phyloP scores from a whole-genome alignment of 805 yeast genomes.

The Candida hispaniensis region DNA sequence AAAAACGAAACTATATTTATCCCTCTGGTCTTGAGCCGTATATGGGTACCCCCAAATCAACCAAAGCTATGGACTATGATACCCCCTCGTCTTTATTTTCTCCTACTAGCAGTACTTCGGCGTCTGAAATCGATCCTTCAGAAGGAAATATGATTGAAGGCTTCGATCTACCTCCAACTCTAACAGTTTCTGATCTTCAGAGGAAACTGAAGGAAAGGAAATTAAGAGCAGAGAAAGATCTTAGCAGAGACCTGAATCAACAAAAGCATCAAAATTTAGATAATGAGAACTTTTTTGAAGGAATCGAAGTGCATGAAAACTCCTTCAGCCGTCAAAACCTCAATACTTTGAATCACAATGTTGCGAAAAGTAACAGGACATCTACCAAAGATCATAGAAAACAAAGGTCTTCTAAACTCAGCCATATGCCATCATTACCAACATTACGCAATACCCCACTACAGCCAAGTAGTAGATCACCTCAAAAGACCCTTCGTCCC shows the following conservation, averaged over 20 bases:
- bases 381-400: no score
- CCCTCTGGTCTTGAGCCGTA: slow-evolving; percentile 4
- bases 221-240: slow-evolving; percentile 4
- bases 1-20: slow-evolving; percentile 3
- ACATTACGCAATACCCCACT: slow-evolving; percentile 1
- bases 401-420: no score
- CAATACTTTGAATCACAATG: no score
- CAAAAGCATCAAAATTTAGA: slow-evolving; percentile 1
- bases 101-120: slow-evolving; percentile 3
- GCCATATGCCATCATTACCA: slow-evolving; percentile 12
- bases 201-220: slow-evolving; percentile 6
- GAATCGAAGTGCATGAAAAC: slow-evolving; percentile 11
- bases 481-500: background rate
- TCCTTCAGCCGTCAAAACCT: slow-evolving; percentile 9
- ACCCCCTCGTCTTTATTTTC: slow-evolving; percentile 10
- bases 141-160: slow-evolving; percentile 15
- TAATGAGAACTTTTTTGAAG: slow-evolving; percentile 13
- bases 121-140: slow-evolving; percentile 10
- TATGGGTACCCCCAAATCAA: background rate
- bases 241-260: slow-evolving; percentile 1
- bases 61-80: background rate
- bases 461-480: background rate
- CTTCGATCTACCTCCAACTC: slow-evolving; percentile 7
- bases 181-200: slow-evolving; percentile 1
- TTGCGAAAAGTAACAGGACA: no score